A percentile compares a stretch with the other conserved stretches of the same genome.
Conservation (phyloP, 2,329 filamentous ascomycete genomes). For the Clonostachys chloroleuca region DNA sequence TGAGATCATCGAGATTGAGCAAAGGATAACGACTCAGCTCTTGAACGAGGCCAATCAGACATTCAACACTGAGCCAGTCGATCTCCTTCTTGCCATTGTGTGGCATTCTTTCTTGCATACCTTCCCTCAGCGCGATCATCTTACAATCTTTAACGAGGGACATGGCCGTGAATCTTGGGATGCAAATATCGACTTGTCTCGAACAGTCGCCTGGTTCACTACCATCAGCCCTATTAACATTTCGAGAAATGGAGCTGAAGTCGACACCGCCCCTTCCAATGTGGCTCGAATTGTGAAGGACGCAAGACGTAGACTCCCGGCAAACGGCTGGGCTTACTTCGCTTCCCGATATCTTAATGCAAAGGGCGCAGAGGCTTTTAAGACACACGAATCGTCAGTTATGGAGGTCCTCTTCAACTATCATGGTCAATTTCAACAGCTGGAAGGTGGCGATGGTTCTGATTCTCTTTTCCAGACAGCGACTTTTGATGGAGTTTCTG, state of each 20-base stretch:
- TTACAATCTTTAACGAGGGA: too few species aligned
- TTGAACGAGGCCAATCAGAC: too few species aligned
- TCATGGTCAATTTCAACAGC: conserved; percentile 21
- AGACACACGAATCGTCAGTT: conserved; percentile 15
- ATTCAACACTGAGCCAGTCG: conserved; percentile 22
- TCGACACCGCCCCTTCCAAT: conserved; percentile 2
- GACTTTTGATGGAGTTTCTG: conserved; percentile 1
- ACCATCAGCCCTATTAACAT: conserved; percentile 21
- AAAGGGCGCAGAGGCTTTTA: conserved; percentile 19
- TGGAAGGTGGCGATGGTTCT: conserved; percentile 12
- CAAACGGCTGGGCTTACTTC: conserved; percentile 32
- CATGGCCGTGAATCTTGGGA: conserved; percentile 28
- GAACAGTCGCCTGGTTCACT: conserved; percentile 32
- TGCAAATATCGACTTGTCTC: conserved; percentile 21
- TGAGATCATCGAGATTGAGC: too few species aligned
- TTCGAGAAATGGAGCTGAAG: too few species aligned
- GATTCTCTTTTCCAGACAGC: conserved; percentile 5
- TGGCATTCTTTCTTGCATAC: conserved; percentile 15
- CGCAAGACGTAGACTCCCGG: conserved; percentile 14
- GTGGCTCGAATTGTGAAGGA: conserved; percentile 9
- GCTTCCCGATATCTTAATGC: conserved; percentile 21
- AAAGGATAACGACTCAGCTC: too few species aligned
- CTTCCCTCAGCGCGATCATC: conserved; percentile 18
- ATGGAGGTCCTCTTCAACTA: conserved; percentile 40
- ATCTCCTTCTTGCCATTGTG: conserved; percentile 24